Base-by-base conservation (phyloP, 805 yeast genomes). In the Candida succiphila region DNA sequence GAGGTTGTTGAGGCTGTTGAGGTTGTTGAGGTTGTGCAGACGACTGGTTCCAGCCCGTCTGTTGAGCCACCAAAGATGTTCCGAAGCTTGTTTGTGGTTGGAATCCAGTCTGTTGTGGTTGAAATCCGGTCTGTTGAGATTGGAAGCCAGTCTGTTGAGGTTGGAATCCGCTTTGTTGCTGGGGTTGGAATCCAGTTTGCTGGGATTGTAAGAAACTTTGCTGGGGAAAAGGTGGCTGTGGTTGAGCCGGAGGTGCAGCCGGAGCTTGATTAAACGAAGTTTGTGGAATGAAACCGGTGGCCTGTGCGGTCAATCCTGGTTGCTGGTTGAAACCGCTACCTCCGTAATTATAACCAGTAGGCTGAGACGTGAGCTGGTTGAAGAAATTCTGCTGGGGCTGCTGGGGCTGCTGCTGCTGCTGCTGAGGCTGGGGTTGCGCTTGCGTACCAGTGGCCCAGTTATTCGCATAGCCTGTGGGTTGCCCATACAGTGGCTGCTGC, bases 71-170 rank as follows among this genome's bases (percentile, higher is more conserved):
- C 32, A 45, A 34, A 21, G 41, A 54, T 33, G 53, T 47, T 19
- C 59, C 59, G 43, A 63, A 60, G 1, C 63, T 49, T 2, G 60
- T 54, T 32, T 48, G 58, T 3, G 67, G 65, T 40, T 56, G 47
- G 35, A 52, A 57, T 1, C 70, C 30, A 54, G 56, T 37, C 61
- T 67, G 57, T 37, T 61, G 67, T 19, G 60, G 58, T 36, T 50
- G 61, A 38, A 58, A 42, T n/a, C 46, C 43, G 28, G 40, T 51
- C 15, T 36, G 42, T 14, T 37, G 52, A 12, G 36, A n/a, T n/a
- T n/a, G n/a, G n/a, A n/a, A n/a, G n/a, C n/a, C 30, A 54, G 56
- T 37, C 61, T 67, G 57, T 37, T 61, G 67, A 20, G 60, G 58
- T 36, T 50, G 61, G 38, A 58, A 42, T n/a, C 46, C 43, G 28